Evolutionary conservation across 106 monocot species (phyloP).

Genomic region (Cymbidium sinense): DNA sequence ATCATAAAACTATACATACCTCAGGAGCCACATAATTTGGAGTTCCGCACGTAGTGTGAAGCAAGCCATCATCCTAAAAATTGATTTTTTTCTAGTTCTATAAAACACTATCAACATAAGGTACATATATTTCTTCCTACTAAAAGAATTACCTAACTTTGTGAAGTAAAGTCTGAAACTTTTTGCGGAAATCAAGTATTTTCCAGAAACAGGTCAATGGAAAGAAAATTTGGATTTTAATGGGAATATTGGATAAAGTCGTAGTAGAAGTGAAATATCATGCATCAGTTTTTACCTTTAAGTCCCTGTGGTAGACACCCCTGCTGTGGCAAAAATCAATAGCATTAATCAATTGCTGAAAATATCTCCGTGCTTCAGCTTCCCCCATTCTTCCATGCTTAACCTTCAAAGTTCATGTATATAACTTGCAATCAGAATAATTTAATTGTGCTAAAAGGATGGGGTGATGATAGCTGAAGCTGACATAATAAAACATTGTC

Average conservation of each 20-base stretch:
- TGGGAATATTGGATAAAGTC: too few species aligned
- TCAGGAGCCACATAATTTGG: conserved; percentile 96
- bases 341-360: conserved; percentile 83
- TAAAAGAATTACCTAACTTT: conserved; percentile 62
- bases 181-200: conserved; percentile 93
- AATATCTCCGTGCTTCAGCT: conserved; percentile 70
- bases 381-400: conserved; percentile 77
- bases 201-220: conserved; percentile 37
- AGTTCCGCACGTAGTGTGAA: conserved; percentile 85
- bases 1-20: conserved; percentile 27
- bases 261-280: neutral
- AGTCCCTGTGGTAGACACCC: conserved; percentile 80
- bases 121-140: neutral
- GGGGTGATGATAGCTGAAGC: neutral
- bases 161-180: conserved; percentile 86
- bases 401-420: conserved; percentile 27
- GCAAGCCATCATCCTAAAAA: conserved; percentile 68
- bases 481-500: neutral
- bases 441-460: neutral
- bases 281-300: conserved; percentile 38
- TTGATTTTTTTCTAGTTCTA: neutral
- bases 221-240: neutral
- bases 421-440: neutral
- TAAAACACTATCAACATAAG: neutral
- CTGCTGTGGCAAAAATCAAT: conserved; percentile 95